Evolutionary conservation across 176 grass and related monocot species (phyloP), one percentile per base, ranked within the genome.

Genomic region (Triticum dicoccoides): DNA sequence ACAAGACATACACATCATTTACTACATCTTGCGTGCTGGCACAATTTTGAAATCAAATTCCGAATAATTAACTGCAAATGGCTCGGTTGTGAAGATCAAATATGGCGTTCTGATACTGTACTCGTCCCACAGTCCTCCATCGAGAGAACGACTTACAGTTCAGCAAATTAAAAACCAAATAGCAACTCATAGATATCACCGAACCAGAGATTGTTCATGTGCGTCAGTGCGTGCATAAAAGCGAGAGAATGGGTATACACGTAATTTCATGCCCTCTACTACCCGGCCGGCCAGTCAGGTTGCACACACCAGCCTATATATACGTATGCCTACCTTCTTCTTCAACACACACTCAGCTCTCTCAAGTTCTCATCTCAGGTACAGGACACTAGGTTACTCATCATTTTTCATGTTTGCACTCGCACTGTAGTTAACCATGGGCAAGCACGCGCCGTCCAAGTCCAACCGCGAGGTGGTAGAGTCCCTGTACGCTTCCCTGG

Each of bases 401-500:
- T 59, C 18, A 59, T 7, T 21, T 59, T 59, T 18, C 56, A 6
- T 52, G 56, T 21, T 59, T 59, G 56, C 56, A 59, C 56, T 21
- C 20, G 17, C 18, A n/a, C 56, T 59, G 18, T 3, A 15, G 7
- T 59, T 59, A 21, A 70, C 68, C 35, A 72, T 42, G 69, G 69
- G 35, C 20, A 72, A n/a, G 35, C 35, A 23, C 9, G 20, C 4
- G 37, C 10, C 10, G 5, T 23, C 35, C 2, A 72, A 23, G 35
- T 72, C 69, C 20, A 72, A 42, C 69, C 4, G 20, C 1, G 37
- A 72, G 65, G 65, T 89, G 35, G 90, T 92, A 61, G 74, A 89
- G 79, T 59, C 66, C 61, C 8, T 92, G 27, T 89, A 92, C 74
- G 42, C 76, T 3, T 73, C 87, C 10, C 44, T 92, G 25, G 59